Conservation (phyloP, 257 asterid genomes). For the Ophiorrhiza pumila region DNA sequence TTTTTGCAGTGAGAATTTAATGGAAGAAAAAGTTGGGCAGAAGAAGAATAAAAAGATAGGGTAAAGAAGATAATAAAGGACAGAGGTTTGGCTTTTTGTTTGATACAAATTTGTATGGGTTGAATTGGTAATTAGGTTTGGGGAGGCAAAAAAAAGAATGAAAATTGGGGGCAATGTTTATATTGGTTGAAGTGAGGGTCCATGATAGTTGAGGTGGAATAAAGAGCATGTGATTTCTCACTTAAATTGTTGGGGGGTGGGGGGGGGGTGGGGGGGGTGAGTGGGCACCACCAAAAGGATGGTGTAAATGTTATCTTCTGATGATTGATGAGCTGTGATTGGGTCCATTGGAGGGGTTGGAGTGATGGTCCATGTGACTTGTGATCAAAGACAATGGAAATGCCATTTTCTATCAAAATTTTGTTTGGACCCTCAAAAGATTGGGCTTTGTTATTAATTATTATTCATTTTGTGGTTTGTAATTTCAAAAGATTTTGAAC, state of each 20-base stretch:
- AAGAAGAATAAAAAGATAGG: conserved; percentile 18
- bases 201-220: conserved; percentile 25
- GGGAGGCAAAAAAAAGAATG: background rate
- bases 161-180: background rate
- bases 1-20: conserved; percentile 12
- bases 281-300: conserved; percentile 28
- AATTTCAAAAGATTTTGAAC: conserved; percentile 8
- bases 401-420: background rate
- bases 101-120: conserved; percentile 11
- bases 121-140: conserved; percentile 16
- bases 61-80: background rate
- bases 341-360: conserved; percentile 23
- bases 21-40: conserved; percentile 9
- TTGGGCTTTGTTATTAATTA: conserved; percentile 4
- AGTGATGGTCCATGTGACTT: conserved; percentile 44
- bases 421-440: conserved; percentile 12
- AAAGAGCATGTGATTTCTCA: conserved; percentile 12
- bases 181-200: conserved; percentile 26
- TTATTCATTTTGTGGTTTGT: conserved; percentile 2
- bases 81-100: conserved; percentile 9
- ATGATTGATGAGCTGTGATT: conserved; percentile 21
- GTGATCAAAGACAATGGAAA: conserved; percentile 29
- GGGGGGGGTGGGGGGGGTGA: conserved; percentile 4
- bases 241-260: background rate
- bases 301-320: conserved; percentile 27